These are phyloP conservation scores for Anisodus acutangulus DNA, from an alignment of 257 asterid species.

Conservation along the genomic window DNA sequence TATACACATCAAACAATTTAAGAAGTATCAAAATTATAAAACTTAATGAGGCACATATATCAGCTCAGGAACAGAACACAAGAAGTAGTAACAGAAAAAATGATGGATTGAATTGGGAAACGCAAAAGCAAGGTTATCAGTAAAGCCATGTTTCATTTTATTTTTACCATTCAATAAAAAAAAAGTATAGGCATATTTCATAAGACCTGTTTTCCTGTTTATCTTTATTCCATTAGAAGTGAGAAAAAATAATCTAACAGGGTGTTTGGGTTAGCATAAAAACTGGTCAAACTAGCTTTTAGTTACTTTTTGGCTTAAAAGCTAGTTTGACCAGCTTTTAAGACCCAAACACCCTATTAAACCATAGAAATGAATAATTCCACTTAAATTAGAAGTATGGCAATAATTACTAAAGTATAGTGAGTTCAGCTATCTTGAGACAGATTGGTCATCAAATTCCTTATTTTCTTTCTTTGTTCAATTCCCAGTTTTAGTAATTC, in stretches of 20 bases:
- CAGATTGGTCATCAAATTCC: background rate
- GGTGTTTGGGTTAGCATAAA: background rate
- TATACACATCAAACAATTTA: background rate
- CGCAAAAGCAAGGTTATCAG: background rate
- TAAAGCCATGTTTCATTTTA: background rate
- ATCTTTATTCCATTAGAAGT: background rate
- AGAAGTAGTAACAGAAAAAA: background rate
- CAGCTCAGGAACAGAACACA: background rate
- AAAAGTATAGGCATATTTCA: background rate
- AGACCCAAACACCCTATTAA: background rate
- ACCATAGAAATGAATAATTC: background rate
- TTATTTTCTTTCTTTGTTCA: constrained; percentile 13
- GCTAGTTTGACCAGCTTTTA: background rate
- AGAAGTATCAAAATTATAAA: background rate
- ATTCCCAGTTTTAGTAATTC: background rate
- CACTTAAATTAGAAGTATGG: background rate
- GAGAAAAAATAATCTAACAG: background rate
- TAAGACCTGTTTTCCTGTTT: constrained; percentile 1
- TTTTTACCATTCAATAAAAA: too few relatives aligned
- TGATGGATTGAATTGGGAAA: background rate
- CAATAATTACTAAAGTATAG: background rate
- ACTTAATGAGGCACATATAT: background rate
- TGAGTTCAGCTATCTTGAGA: background rate
- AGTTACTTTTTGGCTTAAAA: background rate
- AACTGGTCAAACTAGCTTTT: background rate